Base-by-base conservation (phyloP, 345 rosid genomes). In the Citrus maxima region DNA sequence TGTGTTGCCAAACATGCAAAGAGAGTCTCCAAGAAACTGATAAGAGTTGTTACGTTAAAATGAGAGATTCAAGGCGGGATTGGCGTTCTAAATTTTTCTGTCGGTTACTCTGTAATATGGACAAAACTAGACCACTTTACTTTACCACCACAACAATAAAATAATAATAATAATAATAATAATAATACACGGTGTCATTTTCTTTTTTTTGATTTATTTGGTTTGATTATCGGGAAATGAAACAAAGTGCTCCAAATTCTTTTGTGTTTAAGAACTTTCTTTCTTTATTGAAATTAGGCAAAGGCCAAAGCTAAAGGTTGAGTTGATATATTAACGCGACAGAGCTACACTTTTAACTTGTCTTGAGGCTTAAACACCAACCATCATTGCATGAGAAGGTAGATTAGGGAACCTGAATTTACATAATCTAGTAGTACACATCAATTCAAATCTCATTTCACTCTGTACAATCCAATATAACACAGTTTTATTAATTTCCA, bases 1-100 rank as follows among this genome's bases (percentile, higher is more conserved):
- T 28, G 28, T 3, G 27, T 24, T 67, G 34, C 51, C 14, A 25
- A 65, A 77, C 76, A 42, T 59, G 60, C 37, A 28, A 55, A 46
- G 51, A 12, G 51, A 42, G 16, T 42, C 51, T 42, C 16, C 13
- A 10, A 58, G 30, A 67, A 42, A 25, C 10, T 42, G 46, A 65
- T 18, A 49, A 56, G 10, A 54, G 58, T 54, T 1, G 58, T 5
- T 54, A 18, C 4, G 7, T 54, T 54, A 18, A 54, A 13, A 56
- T 46, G 67, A 72, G 66, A 60, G 70, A 81, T 67, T 75, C 77
- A 74, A 70, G 81, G 80, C 79, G 86, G 80, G 83, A 80, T 77
- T 82, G 77, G 73, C 81, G 83, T 80, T 81, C 87, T 24, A 65
- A 74, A 28, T 14, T 54, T 54, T 66, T 76, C 70, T 42, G 46